A percentile compares a stretch with the other conserved stretches of the same genome.
These are phyloP conservation scores for Ganoderma leucocontextum DNA, from an alignment of 1,284 basidiomycete genomes.

Conservation along the genomic window DNA sequence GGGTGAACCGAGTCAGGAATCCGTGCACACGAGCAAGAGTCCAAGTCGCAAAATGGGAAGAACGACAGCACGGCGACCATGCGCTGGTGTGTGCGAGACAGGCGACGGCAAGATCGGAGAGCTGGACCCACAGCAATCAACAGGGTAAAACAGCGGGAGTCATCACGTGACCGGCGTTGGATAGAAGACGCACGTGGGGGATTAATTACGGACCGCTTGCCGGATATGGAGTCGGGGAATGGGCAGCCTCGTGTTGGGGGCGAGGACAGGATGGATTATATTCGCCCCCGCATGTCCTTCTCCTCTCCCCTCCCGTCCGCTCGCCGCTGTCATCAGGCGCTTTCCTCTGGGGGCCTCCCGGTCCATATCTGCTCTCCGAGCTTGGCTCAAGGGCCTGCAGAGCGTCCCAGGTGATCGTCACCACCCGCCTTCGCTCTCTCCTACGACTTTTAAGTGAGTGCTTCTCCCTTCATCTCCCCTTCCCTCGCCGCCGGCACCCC, in stretches of 20 bases:
- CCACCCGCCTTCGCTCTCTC: constrained; percentile 1
- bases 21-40: not conserved
- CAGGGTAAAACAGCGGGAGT: constrained; percentile 26
- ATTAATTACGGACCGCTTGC: not conserved
- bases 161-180: constrained; percentile 31
- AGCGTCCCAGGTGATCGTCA: constrained; percentile 23
- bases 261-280: constrained; percentile 32
- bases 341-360: constrained; percentile 39
- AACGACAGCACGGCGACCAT: not conserved
- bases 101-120: not conserved
- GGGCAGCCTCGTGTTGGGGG: constrained; percentile 37
- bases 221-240: constrained; percentile 8
- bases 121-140: constrained; percentile 36
- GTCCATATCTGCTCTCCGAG: constrained; percentile 43
- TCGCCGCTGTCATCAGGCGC: constrained; percentile 33
- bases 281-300: constrained; percentile 22
- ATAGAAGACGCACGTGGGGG: not conserved
- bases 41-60: not conserved
- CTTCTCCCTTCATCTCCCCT: constrained; percentile 14
- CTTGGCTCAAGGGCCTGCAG: constrained; percentile 36
- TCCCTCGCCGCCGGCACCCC: constrained; percentile 10
- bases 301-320: constrained; percentile 30
- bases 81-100: not conserved
- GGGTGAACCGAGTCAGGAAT: not conserved
- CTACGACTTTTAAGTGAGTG: constrained; percentile 33